Conservation (phyloP, 1,139 yeast genomes). For the Diutina pseudorugosa region DNA sequence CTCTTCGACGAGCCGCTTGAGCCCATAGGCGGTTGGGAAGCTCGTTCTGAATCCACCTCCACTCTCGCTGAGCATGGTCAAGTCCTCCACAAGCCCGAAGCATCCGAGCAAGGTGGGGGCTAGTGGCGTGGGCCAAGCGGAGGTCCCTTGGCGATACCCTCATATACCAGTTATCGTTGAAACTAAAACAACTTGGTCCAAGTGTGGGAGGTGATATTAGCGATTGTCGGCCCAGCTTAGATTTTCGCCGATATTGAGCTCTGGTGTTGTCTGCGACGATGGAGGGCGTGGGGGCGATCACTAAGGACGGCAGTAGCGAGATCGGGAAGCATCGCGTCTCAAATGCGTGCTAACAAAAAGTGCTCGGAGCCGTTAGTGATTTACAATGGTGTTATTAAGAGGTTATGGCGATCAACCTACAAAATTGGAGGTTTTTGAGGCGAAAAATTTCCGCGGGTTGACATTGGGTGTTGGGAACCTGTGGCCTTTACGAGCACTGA, state of each 20-base stretch:
- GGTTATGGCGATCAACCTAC: neutral
- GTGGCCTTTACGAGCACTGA: neutral
- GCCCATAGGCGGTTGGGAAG: slow-evolving; percentile 24
- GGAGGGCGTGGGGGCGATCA: too few relatives aligned
- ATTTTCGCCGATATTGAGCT: too few relatives aligned
- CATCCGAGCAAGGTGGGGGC: neutral
- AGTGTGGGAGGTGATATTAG: too few relatives aligned
- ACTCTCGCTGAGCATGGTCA: slow-evolving; percentile 12
- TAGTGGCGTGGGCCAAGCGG: neutral
- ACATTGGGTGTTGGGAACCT: neutral
- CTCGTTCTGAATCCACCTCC: slow-evolving; percentile 29
- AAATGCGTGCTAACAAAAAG: neutral
- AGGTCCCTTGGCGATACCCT: neutral
- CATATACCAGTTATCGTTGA: neutral
- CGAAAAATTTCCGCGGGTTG: neutral
- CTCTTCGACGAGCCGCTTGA: slow-evolving; percentile 25
- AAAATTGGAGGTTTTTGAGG: neutral
- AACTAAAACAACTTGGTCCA: too few relatives aligned
- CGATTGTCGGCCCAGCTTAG: too few relatives aligned
- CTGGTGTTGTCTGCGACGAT: too few relatives aligned
- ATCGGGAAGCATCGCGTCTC: neutral
- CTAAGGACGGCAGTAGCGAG: neutral
- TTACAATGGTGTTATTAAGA: neutral
- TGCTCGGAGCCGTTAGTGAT: neutral
- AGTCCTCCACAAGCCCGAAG: neutral